Conservation (phyloP, 1,284 basidiomycete species). For the Rhodofomes roseus region DNA sequence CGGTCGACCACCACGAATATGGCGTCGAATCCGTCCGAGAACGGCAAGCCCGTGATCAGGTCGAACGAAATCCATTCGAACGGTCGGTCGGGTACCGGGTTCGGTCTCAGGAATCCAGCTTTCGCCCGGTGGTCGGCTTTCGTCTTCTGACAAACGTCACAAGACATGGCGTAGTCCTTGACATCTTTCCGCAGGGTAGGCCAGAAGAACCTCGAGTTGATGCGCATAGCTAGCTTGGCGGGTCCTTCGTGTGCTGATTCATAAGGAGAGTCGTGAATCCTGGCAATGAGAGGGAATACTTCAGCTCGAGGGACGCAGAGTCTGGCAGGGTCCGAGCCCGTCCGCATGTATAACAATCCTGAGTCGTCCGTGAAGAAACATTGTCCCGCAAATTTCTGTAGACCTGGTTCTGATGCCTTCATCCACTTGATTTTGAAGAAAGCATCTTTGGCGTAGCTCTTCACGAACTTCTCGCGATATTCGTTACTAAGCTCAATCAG, state of each 20-base stretch:
- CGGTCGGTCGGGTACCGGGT: too few species aligned
- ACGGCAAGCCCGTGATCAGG: conserved; percentile 31
- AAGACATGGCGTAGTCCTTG: conserved; percentile 17
- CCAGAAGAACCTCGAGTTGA: conserved; percentile 28
- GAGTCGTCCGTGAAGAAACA: not conserved
- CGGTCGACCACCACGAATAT: conserved; percentile 18
- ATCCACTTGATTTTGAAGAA: not conserved
- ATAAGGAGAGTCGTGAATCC: conserved; percentile 1
- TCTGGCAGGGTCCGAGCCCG: not conserved
- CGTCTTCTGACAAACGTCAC: too few species aligned
- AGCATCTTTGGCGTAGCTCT: not conserved
- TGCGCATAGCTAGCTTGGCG: conserved; percentile 16
- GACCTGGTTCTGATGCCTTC: not conserved
- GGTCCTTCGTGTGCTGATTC: not conserved
- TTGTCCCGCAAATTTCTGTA: not conserved
- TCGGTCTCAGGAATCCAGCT: too few species aligned
- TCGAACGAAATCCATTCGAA: conserved; percentile 32
- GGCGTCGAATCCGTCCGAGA: conserved; percentile 29
- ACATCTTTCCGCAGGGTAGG: conserved; percentile 27
- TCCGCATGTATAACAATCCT: not conserved
- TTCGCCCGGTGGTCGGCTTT: too few species aligned
- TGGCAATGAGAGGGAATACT: not conserved
- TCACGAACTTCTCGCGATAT: not conserved
- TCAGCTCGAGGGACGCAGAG: not conserved
- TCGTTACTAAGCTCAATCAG: too few species aligned